Evolutionary conservation across 495 filamentous ascomycete species (phyloP).

Genomic region (Clavariopsis aquatica): DNA sequence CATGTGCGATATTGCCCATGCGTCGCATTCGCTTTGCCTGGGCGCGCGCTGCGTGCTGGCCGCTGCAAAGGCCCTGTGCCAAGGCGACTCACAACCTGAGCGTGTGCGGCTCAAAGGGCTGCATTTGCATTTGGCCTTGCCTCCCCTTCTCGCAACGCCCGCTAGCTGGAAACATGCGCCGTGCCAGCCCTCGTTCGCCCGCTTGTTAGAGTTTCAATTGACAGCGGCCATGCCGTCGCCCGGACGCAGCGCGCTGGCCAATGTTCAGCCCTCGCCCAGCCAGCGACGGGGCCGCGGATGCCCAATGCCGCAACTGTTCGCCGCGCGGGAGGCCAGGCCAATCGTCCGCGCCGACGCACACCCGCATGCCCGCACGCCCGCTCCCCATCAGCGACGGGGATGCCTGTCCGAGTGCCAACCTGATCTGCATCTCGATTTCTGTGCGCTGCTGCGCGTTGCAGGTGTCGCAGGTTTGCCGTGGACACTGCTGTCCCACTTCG

Average conservation of each 20-base stretch:
- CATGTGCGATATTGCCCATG: constrained; percentile 26
- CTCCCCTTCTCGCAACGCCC: too few species aligned
- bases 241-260: neutral
- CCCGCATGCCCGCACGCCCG: neutral
- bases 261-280: neutral
- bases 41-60: neutral
- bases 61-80: neutral
- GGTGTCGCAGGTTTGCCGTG: constrained; percentile 15
- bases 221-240: constrained; percentile 6
- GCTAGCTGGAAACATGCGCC: too few species aligned
- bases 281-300: neutral
- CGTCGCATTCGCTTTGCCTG: neutral
- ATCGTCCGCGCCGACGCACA: neutral
- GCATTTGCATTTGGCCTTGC: neutral
- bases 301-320: neutral
- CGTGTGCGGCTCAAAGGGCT: too few species aligned
- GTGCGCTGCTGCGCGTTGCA: neutral
- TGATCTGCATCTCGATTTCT: neutral
- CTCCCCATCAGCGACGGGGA: neutral
- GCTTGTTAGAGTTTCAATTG: too few species aligned
- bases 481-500: too few species aligned
- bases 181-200: too few species aligned
- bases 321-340: neutral
- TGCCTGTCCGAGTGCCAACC: neutral
- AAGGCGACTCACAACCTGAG: neutral